Base-by-base conservation (phyloP, 2,329 filamentous ascomycete species). In the Epichloe baconii region DNA sequence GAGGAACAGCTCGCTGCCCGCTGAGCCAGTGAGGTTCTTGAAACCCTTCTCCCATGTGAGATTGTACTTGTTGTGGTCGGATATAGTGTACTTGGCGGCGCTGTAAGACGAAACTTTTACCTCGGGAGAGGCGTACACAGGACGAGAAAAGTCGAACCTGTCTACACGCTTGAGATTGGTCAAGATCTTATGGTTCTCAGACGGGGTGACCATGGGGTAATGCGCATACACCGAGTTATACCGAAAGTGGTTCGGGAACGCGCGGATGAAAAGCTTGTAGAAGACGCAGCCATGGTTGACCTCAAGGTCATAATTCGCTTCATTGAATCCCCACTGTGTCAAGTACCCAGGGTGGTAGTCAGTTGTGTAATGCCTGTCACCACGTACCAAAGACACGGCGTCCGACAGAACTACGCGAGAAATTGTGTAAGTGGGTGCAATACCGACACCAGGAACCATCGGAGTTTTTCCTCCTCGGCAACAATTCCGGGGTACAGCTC, bases 241-340 rank as follows among this genome's bases (percentile, higher is more conserved):
- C 62, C 79, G 80, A 74, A 90, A 91, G 68, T 88, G 84, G 56
- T 85, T 76, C 1, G 88, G 88, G 72, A 94, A 88, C 0, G 86
- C 85, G 5, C 84, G 78, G 37, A 87, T 72, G 63, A 90, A 84
- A 37, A 94, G 75, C 71, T 93, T 94, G 73, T 90, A 89, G 67
- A 91, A 86, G 12, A 89, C 80, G 58, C 85, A 88, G 45, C 88
- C 88, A 62, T 93, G 83, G 66, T 93, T 86, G 56, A 91, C 68
- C 53, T 77, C 79, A 21, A 82, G 68, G 58, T 94, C 86, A 51
- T 83, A 87, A 19, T 85, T 75, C 3, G 79, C 84, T 62, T 88
- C 84, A 50, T 80, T 79, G 69, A 79, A 91, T 19, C 88, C 88
- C 87, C 87, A 95, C 67, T 88, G 89, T 1, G 88, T 94, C 45